phyloP scores from a whole-genome alignment of 1,284 basidiomycete genomes.

The Volvariella surrecta region DNA sequence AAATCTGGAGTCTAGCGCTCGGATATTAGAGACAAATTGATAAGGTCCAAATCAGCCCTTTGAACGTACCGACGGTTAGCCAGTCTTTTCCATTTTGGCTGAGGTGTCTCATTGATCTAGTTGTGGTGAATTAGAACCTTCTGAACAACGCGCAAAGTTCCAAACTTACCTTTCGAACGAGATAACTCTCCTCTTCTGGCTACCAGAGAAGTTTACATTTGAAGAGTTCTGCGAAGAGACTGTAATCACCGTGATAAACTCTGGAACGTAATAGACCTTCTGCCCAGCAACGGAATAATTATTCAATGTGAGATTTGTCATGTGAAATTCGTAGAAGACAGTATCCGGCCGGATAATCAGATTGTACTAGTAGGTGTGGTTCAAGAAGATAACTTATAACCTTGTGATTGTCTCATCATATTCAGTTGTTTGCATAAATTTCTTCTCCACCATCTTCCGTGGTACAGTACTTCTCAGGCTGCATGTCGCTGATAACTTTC shows the following conservation, averaged over 20 bases:
- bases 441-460: no score
- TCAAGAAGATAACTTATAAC: no score
- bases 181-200: slow-evolving; percentile 69
- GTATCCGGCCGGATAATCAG: no score
- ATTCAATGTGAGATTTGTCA: background rate
- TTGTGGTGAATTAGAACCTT: slow-evolving; percentile 1
- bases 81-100: slow-evolving; percentile 79
- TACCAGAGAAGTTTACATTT: slow-evolving; percentile 13
- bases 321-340: no score
- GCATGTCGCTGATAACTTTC: no score
- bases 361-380: no score
- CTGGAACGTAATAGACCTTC: slow-evolving; percentile 58
- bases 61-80: slow-evolving; percentile 61
- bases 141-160: background rate
- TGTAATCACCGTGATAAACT: slow-evolving; percentile 40
- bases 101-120: slow-evolving; percentile 71
- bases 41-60: slow-evolving; percentile 2
- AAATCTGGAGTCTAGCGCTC: slow-evolving; percentile 56
- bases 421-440: no score
- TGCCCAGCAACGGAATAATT: slow-evolving; percentile 25
- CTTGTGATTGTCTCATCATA: no score
- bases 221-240: slow-evolving; percentile 5
- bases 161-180: slow-evolving; percentile 59
- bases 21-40: slow-evolving; percentile 5
- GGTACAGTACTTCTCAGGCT: no score